These are phyloP conservation scores for Aspergillus indologenus DNA, from an alignment of 495 filamentous ascomycete species.

Conservation along the genomic window DNA sequence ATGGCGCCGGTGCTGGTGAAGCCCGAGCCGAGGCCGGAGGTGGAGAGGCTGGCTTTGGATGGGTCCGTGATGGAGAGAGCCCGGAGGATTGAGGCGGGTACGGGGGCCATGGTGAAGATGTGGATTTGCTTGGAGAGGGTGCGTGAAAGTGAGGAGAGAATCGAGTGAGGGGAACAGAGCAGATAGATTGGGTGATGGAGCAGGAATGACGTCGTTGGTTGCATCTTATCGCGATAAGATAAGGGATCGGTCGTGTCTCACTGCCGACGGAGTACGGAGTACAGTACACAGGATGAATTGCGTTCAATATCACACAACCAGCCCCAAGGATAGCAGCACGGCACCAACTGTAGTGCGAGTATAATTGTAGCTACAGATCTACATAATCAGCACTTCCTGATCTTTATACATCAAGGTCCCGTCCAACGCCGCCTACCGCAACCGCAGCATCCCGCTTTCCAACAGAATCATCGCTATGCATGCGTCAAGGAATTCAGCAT, in stretches of 20 bases:
- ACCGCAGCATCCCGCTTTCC: not conserved
- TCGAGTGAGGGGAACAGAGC: not conserved
- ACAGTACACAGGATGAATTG: no score
- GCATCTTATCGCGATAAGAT: conserved; percentile 24
- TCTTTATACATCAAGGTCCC: conserved; percentile 9
- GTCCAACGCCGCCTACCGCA: not conserved
- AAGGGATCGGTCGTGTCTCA: no score
- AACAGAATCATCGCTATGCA: conserved; percentile 17
- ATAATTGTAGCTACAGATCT: not conserved
- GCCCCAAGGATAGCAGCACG: no score
- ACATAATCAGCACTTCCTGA: not conserved
- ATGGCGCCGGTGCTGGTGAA: conserved; percentile 75
- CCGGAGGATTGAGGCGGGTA: conserved; percentile 58
- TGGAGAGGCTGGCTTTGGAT: conserved; percentile 48
- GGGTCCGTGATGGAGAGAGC: conserved; percentile 63
- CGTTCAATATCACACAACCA: no score
- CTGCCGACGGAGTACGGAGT: no score
- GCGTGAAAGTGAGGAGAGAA: not conserved
- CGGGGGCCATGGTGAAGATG: conserved; percentile 17
- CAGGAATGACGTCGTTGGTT: conserved; percentile 20
- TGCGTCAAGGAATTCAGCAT: conserved; percentile 50
- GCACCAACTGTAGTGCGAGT: not conserved
- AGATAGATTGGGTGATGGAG: not conserved
- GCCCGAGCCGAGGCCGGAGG: conserved; percentile 65
- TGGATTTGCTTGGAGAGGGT: not conserved